phyloP scores from a whole-genome alignment of 306 rosid species.

The Quercus cerris region DNA sequence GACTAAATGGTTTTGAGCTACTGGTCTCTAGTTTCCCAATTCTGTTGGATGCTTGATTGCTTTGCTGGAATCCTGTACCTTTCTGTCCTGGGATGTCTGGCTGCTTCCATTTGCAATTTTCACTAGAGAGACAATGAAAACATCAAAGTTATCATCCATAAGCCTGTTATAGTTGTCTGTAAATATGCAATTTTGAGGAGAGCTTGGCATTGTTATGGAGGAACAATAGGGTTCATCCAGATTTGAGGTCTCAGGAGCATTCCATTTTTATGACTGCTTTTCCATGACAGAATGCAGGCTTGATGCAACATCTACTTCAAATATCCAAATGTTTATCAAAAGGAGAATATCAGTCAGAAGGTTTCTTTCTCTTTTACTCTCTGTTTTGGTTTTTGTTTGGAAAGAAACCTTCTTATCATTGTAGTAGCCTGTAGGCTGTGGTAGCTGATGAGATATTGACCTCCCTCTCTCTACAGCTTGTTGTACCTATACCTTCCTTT shows the following conservation, averaged over 20 bases:
- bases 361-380: background rate
- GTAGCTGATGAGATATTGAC: background rate
- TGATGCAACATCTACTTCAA: background rate
- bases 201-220: background rate
- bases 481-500: no score
- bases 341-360: background rate
- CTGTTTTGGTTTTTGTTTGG: background rate
- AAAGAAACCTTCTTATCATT: background rate
- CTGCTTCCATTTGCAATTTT: background rate
- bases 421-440: background rate
- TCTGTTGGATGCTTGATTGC: background rate
- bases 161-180: background rate
- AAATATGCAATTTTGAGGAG: background rate
- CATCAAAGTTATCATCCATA: background rate
- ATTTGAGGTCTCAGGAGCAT: background rate
- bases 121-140: background rate
- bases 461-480: no score
- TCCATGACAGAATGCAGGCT: background rate
- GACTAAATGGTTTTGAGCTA: constrained; percentile 20
- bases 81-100: background rate
- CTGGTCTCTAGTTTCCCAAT: background rate
- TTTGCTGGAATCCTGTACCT: background rate
- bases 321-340: background rate
- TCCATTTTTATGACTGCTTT: background rate
- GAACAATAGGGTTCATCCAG: background rate